A percentile compares a stretch with the other conserved stretches of the same genome.
Evolutionary conservation across 2,329 filamentous ascomycete genomes (phyloP).

Genomic region (Pyricularia grisea): DNA sequence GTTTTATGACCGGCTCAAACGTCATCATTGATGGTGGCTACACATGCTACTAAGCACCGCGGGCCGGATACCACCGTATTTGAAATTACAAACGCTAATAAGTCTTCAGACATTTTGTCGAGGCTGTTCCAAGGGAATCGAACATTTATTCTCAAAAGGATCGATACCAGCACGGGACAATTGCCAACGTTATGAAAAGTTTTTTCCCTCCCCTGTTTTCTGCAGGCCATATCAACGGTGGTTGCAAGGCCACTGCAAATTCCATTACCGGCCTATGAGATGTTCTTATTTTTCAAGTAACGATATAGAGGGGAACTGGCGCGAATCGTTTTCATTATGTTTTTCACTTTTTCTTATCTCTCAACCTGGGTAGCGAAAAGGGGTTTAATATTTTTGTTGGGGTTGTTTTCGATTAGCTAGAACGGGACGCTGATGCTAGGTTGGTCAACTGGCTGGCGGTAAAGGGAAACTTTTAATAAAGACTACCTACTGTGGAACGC

Average conservation of each 20-base stretch:
- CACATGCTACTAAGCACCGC: slow-evolving; percentile 22
- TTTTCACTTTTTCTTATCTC: background rate
- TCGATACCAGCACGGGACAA: background rate
- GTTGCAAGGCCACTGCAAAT: background rate
- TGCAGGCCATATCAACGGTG: background rate
- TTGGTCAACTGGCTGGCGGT: background rate
- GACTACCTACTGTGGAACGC: background rate
- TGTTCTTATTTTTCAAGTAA: background rate
- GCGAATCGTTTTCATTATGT: background rate
- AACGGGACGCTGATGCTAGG: background rate
- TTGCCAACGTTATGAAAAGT: background rate
- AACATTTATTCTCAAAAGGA: background rate
- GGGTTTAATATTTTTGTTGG: background rate
- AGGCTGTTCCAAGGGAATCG: background rate
- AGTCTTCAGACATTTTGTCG: background rate
- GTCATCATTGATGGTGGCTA: slow-evolving; percentile 63
- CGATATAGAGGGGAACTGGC: background rate
- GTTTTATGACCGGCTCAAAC: slow-evolving; percentile 72
- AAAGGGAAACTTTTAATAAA: background rate
- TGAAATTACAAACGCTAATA: background rate
- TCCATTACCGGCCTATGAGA: background rate
- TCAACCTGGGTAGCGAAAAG: background rate
- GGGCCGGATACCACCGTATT: background rate
- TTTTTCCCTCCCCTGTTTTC: background rate
- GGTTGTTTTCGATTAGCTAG: no score